phyloP scores from a whole-genome alignment of 129 eudicot genomes.

The Lactuca saligna region DNA sequence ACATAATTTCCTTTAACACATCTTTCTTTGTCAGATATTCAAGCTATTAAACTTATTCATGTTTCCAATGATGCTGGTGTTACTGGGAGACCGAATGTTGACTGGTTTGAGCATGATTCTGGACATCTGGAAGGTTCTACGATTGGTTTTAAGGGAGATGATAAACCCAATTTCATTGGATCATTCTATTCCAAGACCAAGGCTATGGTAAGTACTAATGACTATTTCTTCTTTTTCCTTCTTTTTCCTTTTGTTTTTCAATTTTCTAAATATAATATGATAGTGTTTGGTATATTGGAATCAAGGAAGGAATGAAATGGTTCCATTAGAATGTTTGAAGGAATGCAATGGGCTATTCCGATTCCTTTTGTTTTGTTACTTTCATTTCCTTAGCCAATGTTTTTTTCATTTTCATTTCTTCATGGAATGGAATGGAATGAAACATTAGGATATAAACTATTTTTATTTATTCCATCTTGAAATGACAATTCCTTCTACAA shows the following conservation, averaged over 20 bases:
- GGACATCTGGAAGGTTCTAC: neutral
- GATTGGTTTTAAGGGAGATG: neutral
- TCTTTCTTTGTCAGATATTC: neutral
- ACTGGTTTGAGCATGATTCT: constrained; percentile 18
- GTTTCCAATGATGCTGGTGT: constrained; percentile 38
- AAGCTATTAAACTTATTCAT: constrained; percentile 17
- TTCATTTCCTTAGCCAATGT: no score
- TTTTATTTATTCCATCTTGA: no score
- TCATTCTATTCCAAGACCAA: neutral
- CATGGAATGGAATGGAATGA: no score
- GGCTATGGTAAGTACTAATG: neutral
- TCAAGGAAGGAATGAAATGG: neutral
- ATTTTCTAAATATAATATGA: neutral
- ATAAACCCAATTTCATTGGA: neutral
- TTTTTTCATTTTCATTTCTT: no score
- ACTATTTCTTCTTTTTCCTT: neutral
- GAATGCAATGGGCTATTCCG: no score
- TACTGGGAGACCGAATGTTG: constrained; percentile 38
- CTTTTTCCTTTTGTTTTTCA: no score
- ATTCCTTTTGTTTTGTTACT: no score
- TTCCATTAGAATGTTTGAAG: neutral
- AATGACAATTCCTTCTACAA: no score
- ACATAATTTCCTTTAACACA: no score
- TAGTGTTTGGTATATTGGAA: no score
- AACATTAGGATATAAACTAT: no score